Base-by-base conservation (phyloP, 371 early-diverging fungal genomes). In the Apophysomyces sp. region DNA sequence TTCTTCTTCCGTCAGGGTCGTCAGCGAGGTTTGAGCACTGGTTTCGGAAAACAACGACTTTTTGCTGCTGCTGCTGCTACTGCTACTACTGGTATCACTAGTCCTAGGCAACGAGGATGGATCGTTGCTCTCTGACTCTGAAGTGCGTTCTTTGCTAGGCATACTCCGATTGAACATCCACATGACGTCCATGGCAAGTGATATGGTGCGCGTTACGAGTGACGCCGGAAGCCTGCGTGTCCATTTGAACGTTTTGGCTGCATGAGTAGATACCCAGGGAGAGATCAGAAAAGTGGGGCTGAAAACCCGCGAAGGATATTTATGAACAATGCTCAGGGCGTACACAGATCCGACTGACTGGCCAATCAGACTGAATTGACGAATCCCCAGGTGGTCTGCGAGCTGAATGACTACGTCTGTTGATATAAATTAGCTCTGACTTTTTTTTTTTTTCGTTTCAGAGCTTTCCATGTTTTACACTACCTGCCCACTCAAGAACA, bases 221-320 rank as follows among this genome's bases (percentile, higher is more conserved):
- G 70, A 60, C 4, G 79, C 77, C 2, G 82, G 82, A 18, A 81
- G 32, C 26, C 77, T 61, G 0, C 79, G 70, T n/a, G 79, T 73
- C 82, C 82, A 81, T 61, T 75, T 74, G 51, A 78, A 81, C 28
- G 82, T 78, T n/a, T 78, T 77, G 15, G 82, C 77, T 28, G 62
- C 72, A 18, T 74, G 67, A 3, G 82, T 77, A 4, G 82, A 78
- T n/a, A 81, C 79, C 82, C 82, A 81, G 0, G 82, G 82, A 8
- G 79, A 78, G n/a, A 81, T 77, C 8, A 78, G 26, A 37, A 68
- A 77, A 0, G 78, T 65, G 3, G 82, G 79, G 0, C 77, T 77
- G 7, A 72, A 8, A 7, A 81, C 73, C 9, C 77, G 72, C 0
- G n/a, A 44, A 4, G 73, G 73, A 28, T 74, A 78, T 39, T 64